Evolutionary conservation across 208 protist genomes (phyloP).

Genomic region (Lotmaria passim): DNA sequence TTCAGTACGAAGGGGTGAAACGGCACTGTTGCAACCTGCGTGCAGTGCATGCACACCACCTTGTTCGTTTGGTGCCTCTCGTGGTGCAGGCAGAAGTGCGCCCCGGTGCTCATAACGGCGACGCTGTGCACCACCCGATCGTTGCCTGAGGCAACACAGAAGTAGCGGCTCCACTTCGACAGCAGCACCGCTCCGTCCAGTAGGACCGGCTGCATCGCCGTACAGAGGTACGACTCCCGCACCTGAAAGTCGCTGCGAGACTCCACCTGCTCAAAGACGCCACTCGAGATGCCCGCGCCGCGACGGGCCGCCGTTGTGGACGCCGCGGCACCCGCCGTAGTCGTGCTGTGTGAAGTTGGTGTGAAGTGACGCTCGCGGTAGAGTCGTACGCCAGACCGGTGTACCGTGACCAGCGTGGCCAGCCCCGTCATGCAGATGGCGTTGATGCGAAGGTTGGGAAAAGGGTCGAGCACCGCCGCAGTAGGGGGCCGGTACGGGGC

Average conservation of each 20-base stretch:
- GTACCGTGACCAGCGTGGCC: slow-evolving; percentile 43
- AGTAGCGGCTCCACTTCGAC: slow-evolving; percentile 61
- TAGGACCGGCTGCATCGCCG: slow-evolving; percentile 15
- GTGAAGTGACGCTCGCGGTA: slow-evolving; percentile 34
- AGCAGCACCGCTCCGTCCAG: slow-evolving; percentile 15
- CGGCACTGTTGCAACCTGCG: slow-evolving; percentile 45
- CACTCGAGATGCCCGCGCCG: slow-evolving; percentile 17
- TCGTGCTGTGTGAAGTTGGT: neutral
- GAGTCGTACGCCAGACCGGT: slow-evolving; percentile 53
- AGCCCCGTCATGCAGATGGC: slow-evolving; percentile 37
- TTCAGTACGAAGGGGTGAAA: slow-evolving; percentile 15
- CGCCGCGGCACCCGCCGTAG: neutral
- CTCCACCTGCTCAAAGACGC: slow-evolving; percentile 54
- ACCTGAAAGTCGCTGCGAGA: slow-evolving; percentile 40
- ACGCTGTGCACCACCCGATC: slow-evolving; percentile 66
- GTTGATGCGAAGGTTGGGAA: slow-evolving; percentile 42
- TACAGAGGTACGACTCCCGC: slow-evolving; percentile 62
- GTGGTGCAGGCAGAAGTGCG: slow-evolving; percentile 70
- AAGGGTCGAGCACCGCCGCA: slow-evolving; percentile 52
- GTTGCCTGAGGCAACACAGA: slow-evolving; percentile 56
- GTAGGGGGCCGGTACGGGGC: slow-evolving; percentile 10
- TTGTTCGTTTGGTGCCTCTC: slow-evolving; percentile 51
- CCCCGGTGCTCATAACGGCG: slow-evolving; percentile 62
- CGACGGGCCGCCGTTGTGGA: neutral
- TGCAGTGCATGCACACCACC: slow-evolving; percentile 55